phyloP scores from a whole-genome alignment of 768 basidiomycete species.

The Russula foetens region DNA sequence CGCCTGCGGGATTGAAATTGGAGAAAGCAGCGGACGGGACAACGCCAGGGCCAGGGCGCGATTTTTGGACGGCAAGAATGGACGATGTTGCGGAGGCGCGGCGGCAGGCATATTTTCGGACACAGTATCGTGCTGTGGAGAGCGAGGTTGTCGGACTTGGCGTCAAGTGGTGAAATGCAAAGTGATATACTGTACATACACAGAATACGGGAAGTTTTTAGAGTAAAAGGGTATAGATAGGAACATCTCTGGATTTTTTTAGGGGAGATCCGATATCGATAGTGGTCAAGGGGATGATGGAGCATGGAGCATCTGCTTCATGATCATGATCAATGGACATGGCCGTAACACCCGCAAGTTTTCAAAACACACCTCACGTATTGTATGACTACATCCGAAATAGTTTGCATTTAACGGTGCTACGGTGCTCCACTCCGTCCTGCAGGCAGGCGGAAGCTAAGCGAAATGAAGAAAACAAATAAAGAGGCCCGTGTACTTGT shows the following conservation, averaged over 20 bases:
- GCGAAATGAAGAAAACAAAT: constrained; percentile 2
- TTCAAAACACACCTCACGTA: too few species aligned
- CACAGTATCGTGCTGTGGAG: constrained; percentile 78
- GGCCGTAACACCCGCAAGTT: too few species aligned
- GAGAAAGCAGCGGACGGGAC: not conserved
- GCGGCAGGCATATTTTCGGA: constrained; percentile 53
- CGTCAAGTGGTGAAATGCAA: constrained; percentile 15
- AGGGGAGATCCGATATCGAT: not conserved
- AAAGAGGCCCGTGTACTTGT: constrained; percentile 12
- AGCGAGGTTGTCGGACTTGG: constrained; percentile 62
- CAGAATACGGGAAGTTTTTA: too few species aligned
- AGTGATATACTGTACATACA: too few species aligned
- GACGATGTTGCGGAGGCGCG: constrained; percentile 37
- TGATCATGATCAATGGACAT: too few species aligned
- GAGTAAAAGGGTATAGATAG: too few species aligned
- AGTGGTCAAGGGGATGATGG: not conserved
- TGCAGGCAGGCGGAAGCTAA: not conserved
- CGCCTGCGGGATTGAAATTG: constrained; percentile 7
- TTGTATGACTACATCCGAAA: too few species aligned
- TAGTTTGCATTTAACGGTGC: too few species aligned
- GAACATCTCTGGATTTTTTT: not conserved
- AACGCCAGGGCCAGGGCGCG: not conserved
- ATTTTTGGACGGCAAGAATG: constrained; percentile 22
- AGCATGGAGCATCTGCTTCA: too few species aligned
- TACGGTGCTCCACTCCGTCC: not conserved